phyloP scores from a whole-genome alignment of 257 asterid genomes.

The Rhazya stricta region DNA sequence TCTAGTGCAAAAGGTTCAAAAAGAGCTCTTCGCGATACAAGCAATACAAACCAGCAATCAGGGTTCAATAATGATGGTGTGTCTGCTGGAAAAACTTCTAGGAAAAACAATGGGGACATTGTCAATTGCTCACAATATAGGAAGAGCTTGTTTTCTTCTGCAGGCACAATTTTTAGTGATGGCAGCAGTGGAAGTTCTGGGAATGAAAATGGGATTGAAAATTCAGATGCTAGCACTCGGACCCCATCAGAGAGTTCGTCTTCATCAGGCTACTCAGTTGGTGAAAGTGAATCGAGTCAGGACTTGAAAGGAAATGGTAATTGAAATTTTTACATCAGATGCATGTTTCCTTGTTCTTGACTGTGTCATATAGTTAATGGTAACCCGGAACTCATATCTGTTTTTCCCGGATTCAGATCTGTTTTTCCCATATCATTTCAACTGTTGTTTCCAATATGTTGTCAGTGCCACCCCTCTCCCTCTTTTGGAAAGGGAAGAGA shows the following conservation, averaged over 20 bases:
- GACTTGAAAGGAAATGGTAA: slow-evolving; percentile 48
- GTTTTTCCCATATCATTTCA: not conserved
- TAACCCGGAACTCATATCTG: not conserved
- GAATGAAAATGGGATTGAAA: slow-evolving; percentile 38
- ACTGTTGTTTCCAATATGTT: not conserved
- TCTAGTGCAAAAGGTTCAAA: slow-evolving; percentile 25
- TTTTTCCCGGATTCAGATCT: not conserved
- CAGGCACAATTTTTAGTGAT: slow-evolving; percentile 43
- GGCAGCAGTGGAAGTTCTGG: slow-evolving; percentile 50
- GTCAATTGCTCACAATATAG: slow-evolving; percentile 27
- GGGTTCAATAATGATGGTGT: slow-evolving; percentile 19
- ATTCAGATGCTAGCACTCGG: slow-evolving; percentile 39
- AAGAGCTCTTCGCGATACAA: slow-evolving; percentile 21
- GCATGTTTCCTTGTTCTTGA: slow-evolving; percentile 1
- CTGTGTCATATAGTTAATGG: not conserved
- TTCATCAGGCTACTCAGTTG: slow-evolving; percentile 43
- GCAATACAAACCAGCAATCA: slow-evolving; percentile 23
- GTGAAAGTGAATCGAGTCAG: slow-evolving; percentile 51
- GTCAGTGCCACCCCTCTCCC: not conserved
- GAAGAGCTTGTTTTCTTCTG: slow-evolving; percentile 35
- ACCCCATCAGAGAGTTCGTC: slow-evolving; percentile 55
- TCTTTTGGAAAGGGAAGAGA: not conserved
- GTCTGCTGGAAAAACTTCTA: slow-evolving; percentile 19
- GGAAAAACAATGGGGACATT: slow-evolving; percentile 15
- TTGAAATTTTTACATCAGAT: not conserved